Evolutionary conservation across 768 basidiomycete species (phyloP), one percentile per base, ranked within the genome.

Genomic region (Lentinus brumalis): DNA sequence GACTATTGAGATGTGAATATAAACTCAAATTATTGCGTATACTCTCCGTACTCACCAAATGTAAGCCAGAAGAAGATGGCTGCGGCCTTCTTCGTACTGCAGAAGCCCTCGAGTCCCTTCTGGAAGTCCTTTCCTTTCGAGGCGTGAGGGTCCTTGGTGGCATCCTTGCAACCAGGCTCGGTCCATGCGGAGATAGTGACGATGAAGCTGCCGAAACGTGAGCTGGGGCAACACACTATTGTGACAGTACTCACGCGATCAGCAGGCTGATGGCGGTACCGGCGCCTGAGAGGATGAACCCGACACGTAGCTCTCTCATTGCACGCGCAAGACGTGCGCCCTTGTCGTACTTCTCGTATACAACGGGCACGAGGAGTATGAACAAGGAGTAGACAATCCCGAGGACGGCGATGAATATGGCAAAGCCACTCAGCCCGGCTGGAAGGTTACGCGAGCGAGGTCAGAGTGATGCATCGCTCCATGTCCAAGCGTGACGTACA

Each of bases 391-490:
- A 80, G 54, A 91, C 74, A 67, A 98, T 88, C 57, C 87, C 84
- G 30, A 83, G 66, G 26, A 96, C 72, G 5, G 93, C 80, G 38
- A 92, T 77, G 76, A 96, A 96, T 52, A 98, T 74, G 16, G 92
- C 88, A 74, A 97, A 93, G 46, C 88, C 92, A 2, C 88, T 81
- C 7, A 96, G 85, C 31, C 94, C 94, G 55, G 95, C 95, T 97
- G 35, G 35, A 63, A 41, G 32, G n/a, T 49, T 6, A 45, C 32
- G 50, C 11, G 18, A 56, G 31, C 44, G 59, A 56, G 53, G 53
- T 35, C 11, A 35, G 35, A 35, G 35, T 7, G 35, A 45, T 21
- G 38, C 38, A 30, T 30, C 40, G 47, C 21, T 32, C 14, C 15
- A 38, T 35, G 53, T 50, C 35, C 9, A 46, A 14, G 18, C 42